These are phyloP conservation scores for Alternaria panax DNA, from an alignment of 2,329 filamentous ascomycete genomes.

Conservation along the genomic window DNA sequence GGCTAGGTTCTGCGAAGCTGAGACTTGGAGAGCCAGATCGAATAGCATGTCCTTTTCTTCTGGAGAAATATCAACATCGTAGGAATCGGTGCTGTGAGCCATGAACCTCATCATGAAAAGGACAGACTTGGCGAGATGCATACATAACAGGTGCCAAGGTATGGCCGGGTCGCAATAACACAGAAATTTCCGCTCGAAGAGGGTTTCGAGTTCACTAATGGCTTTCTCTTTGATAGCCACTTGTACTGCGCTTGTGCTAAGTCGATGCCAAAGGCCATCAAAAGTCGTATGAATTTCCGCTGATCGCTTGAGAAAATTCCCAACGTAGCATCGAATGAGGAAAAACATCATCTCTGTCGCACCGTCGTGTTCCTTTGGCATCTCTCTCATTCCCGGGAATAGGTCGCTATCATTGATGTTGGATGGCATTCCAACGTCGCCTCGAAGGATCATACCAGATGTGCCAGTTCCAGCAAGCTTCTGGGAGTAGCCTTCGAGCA, in stretches of 20 bases:
- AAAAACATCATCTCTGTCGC: slow-evolving; percentile 60
- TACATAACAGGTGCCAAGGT: slow-evolving; percentile 56
- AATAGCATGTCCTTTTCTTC: slow-evolving; percentile 53
- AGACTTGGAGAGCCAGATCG: slow-evolving; percentile 50
- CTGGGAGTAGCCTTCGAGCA: slow-evolving; percentile 65
- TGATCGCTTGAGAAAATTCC: slow-evolving; percentile 47
- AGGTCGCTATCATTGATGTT: slow-evolving; percentile 63
- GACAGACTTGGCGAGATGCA: slow-evolving; percentile 54
- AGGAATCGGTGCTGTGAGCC: slow-evolving; percentile 55
- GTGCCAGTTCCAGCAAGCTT: slow-evolving; percentile 62
- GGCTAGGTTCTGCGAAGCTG: slow-evolving; percentile 52
- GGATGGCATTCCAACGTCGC: slow-evolving; percentile 58
- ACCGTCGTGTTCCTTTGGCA: slow-evolving; percentile 52
- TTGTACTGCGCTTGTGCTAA: slow-evolving; percentile 30
- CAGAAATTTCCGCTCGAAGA: slow-evolving; percentile 51
- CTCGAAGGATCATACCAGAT: slow-evolving; percentile 52
- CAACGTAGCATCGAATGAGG: slow-evolving; percentile 53
- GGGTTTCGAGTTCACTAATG: slow-evolving; percentile 53
- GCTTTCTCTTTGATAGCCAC: slow-evolving; percentile 39
- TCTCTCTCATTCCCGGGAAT: slow-evolving; percentile 53
- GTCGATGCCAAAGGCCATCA: slow-evolving; percentile 34
- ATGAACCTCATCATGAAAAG: slow-evolving; percentile 53
- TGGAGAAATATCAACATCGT: slow-evolving; percentile 41
- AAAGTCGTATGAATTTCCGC: slow-evolving; percentile 13
- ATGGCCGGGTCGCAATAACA: slow-evolving; percentile 46